Evolutionary conservation across 768 basidiomycete species (phyloP), one percentile per base, ranked within the genome.

Genomic region (Polyporus arcularius): DNA sequence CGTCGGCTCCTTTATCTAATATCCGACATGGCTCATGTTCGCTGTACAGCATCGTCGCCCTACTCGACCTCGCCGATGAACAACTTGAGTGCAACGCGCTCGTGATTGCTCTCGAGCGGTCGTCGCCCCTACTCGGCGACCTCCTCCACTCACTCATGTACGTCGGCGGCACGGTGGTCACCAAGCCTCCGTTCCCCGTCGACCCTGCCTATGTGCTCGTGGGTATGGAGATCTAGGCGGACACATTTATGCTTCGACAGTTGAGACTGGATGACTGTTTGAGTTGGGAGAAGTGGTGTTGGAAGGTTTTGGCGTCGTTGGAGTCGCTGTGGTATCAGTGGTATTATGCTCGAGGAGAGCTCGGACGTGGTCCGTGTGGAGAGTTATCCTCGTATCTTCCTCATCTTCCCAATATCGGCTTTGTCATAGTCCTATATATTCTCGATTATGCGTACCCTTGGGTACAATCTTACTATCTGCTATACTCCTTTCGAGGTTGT

Each of bases 111-210:
- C 78, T 96, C 57, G 90, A 92, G 73, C 84, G 88, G 66, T 80
- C 86, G 0, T 89, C 86, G 43, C 82, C 85, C 16, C 83, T 82
- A 56, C 80, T 95, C 56, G 83, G 88, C 66, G 84, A 86, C 68
- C 78, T 94, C 58, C 78, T 96, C 40, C 94, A 96, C 70, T 89
- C 94, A 52, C 81, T 96, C 63, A 92, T 96, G 90, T 96, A 96
- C 74, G 90, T 95, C 54, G 93, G 93, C 63, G 94, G 91, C 57
- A 84, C 82, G 52, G 88, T 96, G 55, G 87, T 96, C 53, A 90
- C 92, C 55, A 88, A 85, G 70, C 89, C 90, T 56, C 85, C 84
- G 28, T 91, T 90, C 79, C 79, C 85, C 68, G 85, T 88, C 58
- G 84, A 92, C 69, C 81, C 88, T 31, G 84, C 87, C 16, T 92